Conservation (phyloP, 352 stramenopile species). For the Phytophthora podocarpi region DNA sequence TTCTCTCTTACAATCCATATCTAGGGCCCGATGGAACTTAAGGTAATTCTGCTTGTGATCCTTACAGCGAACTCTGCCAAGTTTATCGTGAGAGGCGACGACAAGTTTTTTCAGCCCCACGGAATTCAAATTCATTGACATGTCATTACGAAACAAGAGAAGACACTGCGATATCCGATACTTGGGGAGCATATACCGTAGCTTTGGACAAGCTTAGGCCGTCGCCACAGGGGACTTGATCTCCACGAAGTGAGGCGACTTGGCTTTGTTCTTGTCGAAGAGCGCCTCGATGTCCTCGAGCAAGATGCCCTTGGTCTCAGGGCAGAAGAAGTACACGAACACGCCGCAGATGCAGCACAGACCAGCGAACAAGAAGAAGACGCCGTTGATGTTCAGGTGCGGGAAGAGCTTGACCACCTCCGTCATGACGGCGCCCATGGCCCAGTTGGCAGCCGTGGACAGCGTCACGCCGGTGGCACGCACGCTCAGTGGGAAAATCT, state of each 20-base stretch:
- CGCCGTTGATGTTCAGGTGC: slow-evolving; percentile 50
- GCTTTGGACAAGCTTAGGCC: neutral
- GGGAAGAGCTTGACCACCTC: slow-evolving; percentile 17
- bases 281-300: slow-evolving; percentile 53
- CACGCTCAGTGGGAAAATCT: slow-evolving; percentile 16
- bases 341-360: slow-evolving; percentile 37
- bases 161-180: no score
- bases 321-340: slow-evolving; percentile 49
- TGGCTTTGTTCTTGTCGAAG: slow-evolving; percentile 27
- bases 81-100: no score
- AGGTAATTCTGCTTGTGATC: neutral
- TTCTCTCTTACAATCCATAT: slow-evolving; percentile 44
- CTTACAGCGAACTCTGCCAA: neutral
- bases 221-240: slow-evolving; percentile 21
- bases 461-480: slow-evolving; percentile 1
- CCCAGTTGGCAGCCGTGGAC: slow-evolving; percentile 12
- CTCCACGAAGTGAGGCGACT: slow-evolving; percentile 12
- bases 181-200: no score
- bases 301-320: slow-evolving; percentile 46
- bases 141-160: no score
- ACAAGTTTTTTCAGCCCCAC: neutral
- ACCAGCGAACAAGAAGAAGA: slow-evolving; percentile 63
- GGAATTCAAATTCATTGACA: neutral
- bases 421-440: slow-evolving; percentile 44
- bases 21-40: slow-evolving; percentile 25